These are phyloP conservation scores for Casuarina equisetifolia DNA, from an alignment of 306 rosid species.

Conservation along the genomic window DNA sequence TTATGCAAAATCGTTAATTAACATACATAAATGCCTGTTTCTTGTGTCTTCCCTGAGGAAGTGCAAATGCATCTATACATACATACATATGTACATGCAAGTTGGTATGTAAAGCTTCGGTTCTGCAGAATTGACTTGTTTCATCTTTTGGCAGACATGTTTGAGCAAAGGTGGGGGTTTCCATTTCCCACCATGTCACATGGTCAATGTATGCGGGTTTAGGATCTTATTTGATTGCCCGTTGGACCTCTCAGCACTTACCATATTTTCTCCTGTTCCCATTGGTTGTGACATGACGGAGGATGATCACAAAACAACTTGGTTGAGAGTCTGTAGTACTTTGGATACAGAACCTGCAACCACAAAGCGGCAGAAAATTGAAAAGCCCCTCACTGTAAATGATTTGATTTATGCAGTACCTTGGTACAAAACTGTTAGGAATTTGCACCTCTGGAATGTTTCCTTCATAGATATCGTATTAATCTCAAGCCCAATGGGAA, in stretches of 20 bases:
- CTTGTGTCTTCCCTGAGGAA: not conserved
- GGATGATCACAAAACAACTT: constrained; percentile 23
- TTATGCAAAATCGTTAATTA: not conserved
- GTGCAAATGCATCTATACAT: not conserved
- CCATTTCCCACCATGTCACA: constrained; percentile 81
- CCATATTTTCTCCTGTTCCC: constrained; percentile 75
- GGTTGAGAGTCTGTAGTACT: constrained; percentile 22
- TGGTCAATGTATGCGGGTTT: constrained; percentile 65
- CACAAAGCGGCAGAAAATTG: constrained; percentile 46
- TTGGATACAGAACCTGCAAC: constrained; percentile 25
- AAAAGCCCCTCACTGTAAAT: constrained; percentile 46
- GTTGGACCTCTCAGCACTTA: constrained; percentile 73
- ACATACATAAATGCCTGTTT: not conserved
- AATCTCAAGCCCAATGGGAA: constrained; percentile 55
- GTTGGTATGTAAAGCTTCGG: not conserved
- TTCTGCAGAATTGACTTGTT: not conserved
- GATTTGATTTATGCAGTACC: constrained; percentile 22
- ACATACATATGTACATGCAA: not conserved
- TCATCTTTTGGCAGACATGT: constrained; percentile 48
- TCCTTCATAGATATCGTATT: constrained; percentile 45
- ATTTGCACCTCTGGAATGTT: constrained; percentile 41
- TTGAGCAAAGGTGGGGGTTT: constrained; percentile 76
- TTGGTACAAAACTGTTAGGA: constrained; percentile 31
- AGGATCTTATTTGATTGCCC: constrained; percentile 81
- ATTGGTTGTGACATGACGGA: constrained; percentile 26